phyloP scores from a whole-genome alignment of 2,329 filamentous ascomycete genomes.

The Aspergillus quadrilineatus region DNA sequence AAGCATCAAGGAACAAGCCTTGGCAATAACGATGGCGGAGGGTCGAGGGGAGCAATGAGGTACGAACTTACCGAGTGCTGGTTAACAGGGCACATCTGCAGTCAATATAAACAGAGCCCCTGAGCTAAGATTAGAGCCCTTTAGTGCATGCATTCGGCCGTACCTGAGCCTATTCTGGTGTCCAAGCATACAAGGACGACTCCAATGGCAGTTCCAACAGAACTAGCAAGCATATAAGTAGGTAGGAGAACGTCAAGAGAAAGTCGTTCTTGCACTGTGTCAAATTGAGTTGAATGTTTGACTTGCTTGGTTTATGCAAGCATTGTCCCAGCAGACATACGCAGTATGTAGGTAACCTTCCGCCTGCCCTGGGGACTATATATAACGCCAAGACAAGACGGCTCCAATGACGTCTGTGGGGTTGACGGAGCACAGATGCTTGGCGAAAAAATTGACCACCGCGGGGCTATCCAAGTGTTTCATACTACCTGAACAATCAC shows the following conservation, averaged over 20 bases:
- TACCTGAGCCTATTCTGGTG: not conserved
- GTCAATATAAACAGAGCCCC: too few species aligned
- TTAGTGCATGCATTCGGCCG: not conserved
- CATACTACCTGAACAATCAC: not conserved
- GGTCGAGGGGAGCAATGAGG: not conserved
- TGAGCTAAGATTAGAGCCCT: too few species aligned
- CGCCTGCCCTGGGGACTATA: not conserved
- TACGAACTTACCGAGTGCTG: not conserved
- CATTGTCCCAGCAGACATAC: not conserved
- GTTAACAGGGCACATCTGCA: too few species aligned
- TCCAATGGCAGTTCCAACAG: not conserved
- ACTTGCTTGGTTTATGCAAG: too few species aligned
- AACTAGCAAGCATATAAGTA: not conserved
- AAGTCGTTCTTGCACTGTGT: not conserved
- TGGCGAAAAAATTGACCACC: conserved; percentile 35
- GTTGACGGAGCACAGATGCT: conserved; percentile 20
- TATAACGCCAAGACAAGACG: not conserved
- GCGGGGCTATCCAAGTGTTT: conserved; percentile 27
- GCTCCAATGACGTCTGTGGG: conserved; percentile 17
- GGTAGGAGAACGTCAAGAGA: not conserved
- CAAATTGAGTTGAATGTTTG: too few species aligned
- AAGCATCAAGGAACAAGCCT: conserved; percentile 3
- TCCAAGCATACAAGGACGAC: not conserved
- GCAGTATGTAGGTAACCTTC: not conserved
- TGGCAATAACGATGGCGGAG: too few species aligned